Percentiles rank a stretch among this genome's conserved stretches.
Evolutionary conservation across 345 rosid genomes (phyloP).

Genomic region (Raphanus raphanistrum): DNA sequence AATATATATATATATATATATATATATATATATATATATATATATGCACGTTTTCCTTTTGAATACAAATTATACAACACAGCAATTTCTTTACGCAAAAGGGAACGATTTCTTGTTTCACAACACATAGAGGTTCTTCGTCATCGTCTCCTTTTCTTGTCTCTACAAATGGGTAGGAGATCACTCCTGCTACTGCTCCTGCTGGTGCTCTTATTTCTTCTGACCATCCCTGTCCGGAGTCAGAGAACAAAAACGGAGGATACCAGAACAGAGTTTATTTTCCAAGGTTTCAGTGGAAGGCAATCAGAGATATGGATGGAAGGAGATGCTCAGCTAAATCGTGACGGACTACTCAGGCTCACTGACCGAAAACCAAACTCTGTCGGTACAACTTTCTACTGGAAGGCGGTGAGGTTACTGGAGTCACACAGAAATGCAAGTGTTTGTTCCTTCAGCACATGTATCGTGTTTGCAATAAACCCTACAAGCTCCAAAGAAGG

Average conservation of each 20-base stretch:
- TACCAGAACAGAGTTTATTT: conserved; percentile 15
- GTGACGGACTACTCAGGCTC: conserved; percentile 31
- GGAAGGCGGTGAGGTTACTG: conserved; percentile 25
- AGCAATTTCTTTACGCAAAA: neutral
- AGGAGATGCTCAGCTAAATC: conserved; percentile 8
- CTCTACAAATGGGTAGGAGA: neutral
- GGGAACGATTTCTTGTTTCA: neutral
- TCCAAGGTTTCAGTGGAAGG: conserved; percentile 24
- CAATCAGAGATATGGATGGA: neutral
- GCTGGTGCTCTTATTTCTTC: conserved; percentile 2
- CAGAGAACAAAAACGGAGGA: conserved; percentile 15
- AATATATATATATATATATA: too few species aligned
- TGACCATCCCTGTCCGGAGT: neutral
- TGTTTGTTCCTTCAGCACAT: conserved; percentile 49
- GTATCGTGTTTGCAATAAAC: conserved; percentile 49
- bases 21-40: too few species aligned
- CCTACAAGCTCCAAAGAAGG: conserved; percentile 41
- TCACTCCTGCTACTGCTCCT: neutral
- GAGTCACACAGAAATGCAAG: neutral
- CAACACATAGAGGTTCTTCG: neutral
- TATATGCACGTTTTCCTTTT: neutral
- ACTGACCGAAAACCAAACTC: conserved; percentile 12
- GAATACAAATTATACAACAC: neutral
- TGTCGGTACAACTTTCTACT: conserved; percentile 27
- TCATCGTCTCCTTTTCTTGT: neutral